Percentiles rank a stretch among this genome's conserved stretches.
Evolutionary conservation across 805 yeast species (phyloP).

Genomic region (Sugiyamaella lignohabitans): DNA sequence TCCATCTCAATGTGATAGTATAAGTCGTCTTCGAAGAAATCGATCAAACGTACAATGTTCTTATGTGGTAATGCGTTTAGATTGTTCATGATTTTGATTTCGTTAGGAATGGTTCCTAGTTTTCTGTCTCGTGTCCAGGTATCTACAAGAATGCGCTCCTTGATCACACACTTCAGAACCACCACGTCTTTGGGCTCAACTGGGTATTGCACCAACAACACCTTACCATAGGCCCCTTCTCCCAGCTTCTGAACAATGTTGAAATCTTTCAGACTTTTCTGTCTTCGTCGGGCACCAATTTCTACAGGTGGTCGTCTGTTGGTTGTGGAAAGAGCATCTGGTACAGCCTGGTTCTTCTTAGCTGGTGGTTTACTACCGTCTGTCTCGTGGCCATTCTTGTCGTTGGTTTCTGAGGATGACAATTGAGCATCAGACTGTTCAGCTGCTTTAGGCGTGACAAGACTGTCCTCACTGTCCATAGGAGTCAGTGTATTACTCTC

Average conservation of each 20-base stretch:
- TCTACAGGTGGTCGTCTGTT: conserved; percentile 13
- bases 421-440: too few species aligned
- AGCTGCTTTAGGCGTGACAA: neutral
- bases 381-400: neutral
- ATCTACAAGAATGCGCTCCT: conserved; percentile 88
- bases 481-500: conserved; percentile 7
- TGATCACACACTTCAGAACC: conserved; percentile 82
- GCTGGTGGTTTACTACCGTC: too few species aligned
- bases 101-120: conserved; percentile 93
- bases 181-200: conserved; percentile 58
- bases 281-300: conserved; percentile 65
- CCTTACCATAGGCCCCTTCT: conserved; percentile 96
- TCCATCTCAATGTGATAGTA: conserved; percentile 90
- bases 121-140: conserved; percentile 94
- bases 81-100: conserved; percentile 87
- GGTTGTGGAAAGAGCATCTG: neutral
- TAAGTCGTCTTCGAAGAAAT: conserved; percentile 86
- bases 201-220: conserved; percentile 66
- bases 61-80: conserved; percentile 65
- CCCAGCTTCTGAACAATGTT: conserved; percentile 73
- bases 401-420: neutral
- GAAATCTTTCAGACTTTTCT: conserved; percentile 67
- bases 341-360: too few species aligned
- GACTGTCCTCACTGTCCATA: conserved; percentile 29
- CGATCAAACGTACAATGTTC: conserved; percentile 75